Conservation (phyloP, 768 basidiomycete species). For the Grammothele lineata region DNA sequence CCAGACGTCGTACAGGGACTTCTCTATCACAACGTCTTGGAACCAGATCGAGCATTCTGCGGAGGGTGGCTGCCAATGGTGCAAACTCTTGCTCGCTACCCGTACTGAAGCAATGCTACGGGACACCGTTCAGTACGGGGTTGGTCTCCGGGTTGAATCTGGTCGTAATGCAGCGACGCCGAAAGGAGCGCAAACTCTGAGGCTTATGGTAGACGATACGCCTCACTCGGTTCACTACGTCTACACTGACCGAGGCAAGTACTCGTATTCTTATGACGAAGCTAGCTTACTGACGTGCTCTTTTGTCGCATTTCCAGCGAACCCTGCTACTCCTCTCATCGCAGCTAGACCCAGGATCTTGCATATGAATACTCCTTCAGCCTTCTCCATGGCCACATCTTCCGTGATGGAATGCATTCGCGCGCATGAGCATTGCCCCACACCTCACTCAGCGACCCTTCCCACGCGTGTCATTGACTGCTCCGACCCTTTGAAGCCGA, state of each 20-base stretch:
- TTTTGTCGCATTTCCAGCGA: no score
- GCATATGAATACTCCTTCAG: background rate
- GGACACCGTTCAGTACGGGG: background rate
- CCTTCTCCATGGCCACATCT: background rate
- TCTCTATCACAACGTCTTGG: constrained; percentile 1
- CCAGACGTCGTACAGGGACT: background rate
- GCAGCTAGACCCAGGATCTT: background rate
- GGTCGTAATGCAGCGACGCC: constrained; percentile 1
- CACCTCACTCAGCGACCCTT: background rate
- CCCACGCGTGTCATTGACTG: constrained; percentile 10
- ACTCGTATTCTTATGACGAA: no score
- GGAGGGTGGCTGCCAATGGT: constrained; percentile 1
- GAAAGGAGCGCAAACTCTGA: constrained; percentile 3
- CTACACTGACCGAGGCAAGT: background rate
- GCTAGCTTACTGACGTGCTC: no score
- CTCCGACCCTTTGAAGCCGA: constrained; percentile 1
- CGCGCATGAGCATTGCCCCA: constrained; percentile 1
- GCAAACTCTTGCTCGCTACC: background rate
- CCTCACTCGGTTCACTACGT: constrained; percentile 6
- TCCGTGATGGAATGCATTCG: constrained; percentile 1
- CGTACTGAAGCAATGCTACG: background rate
- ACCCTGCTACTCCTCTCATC: constrained; percentile 1
- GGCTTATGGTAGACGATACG: background rate
- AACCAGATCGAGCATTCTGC: constrained; percentile 1
- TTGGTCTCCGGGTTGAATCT: background rate